Conservation (phyloP, 108 stramenopile species). For the Heterococcus sp. region DNA sequence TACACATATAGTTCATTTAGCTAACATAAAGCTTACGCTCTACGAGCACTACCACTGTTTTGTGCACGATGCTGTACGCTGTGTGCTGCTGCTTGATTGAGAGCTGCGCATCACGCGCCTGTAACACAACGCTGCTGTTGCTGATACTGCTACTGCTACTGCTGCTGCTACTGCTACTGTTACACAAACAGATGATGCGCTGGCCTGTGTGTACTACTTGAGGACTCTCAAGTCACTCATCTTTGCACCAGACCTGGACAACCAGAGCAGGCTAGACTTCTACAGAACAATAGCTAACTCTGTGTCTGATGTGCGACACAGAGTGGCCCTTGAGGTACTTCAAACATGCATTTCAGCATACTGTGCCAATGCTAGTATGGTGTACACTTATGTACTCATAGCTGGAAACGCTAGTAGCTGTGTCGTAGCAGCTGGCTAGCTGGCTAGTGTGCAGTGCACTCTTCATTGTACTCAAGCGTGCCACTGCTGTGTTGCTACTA, state of each 20-base stretch:
- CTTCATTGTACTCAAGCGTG: no score
- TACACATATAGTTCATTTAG: not conserved
- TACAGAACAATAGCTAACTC: conserved; percentile 39
- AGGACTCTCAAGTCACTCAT: conserved; percentile 21
- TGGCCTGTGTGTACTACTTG: conserved; percentile 39
- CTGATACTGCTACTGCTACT: no score
- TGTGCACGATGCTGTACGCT: conserved; percentile 11
- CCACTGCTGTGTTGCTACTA: no score
- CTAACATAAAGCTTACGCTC: not conserved
- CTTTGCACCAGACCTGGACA: conserved; percentile 18
- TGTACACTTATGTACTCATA: no score
- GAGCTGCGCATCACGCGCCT: not conserved
- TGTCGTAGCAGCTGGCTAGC: no score
- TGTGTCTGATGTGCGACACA: conserved; percentile 23
- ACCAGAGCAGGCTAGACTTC: conserved; percentile 21
- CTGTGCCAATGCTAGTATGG: no score
- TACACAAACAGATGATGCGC: conserved; percentile 10
- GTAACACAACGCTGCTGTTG: not conserved
- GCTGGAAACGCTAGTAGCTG: no score
- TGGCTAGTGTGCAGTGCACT: no score
- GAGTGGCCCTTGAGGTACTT: conserved; percentile 30
- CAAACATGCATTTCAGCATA: no score
- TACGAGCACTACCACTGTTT: not conserved
- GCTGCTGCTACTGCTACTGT: conserved; percentile 3
- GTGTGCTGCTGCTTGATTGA: not conserved